These are phyloP conservation scores for Magnusiomyces suaveolens DNA, from an alignment of 1,139 yeast species.

Conservation along the genomic window DNA sequence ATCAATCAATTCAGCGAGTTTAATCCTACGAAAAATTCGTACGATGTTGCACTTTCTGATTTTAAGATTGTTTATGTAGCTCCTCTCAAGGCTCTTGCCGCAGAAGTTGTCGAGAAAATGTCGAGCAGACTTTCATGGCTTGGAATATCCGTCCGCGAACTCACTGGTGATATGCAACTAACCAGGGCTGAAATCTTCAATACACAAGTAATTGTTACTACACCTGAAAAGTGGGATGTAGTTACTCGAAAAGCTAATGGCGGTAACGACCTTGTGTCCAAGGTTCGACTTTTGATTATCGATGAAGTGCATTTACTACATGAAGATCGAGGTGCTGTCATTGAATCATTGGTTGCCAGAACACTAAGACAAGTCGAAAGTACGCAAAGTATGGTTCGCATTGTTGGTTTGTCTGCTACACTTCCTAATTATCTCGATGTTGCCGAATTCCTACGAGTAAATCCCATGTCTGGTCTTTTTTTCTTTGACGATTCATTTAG, in stretches of 20 bases:
- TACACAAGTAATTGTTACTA: constrained; percentile 88
- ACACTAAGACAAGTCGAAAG: constrained; percentile 91
- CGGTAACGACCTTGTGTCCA: constrained; percentile 75
- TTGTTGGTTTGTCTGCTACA: constrained; percentile 95
- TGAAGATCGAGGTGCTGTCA: constrained; percentile 97
- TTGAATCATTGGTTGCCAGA: constrained; percentile 91
- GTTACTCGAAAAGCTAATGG: constrained; percentile 85
- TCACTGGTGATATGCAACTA: constrained; percentile 96
- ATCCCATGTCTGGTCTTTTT: constrained; percentile 81
- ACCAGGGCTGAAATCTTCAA: constrained; percentile 71
- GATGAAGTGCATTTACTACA: constrained; percentile 96
- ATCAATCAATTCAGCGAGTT: constrained; percentile 56
- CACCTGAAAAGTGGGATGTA: constrained; percentile 99
- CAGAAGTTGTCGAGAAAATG: constrained; percentile 91
- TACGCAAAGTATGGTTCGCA: constrained; percentile 86
- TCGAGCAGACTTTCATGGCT: constrained; percentile 70
- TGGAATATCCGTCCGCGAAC: constrained; percentile 76
- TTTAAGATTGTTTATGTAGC: constrained; percentile 93
- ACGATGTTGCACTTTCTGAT: constrained; percentile 65
- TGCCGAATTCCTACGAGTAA: constrained; percentile 90
- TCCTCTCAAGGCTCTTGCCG: constrained; percentile 92
- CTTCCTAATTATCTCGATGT: constrained; percentile 90
- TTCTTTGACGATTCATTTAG: constrained; percentile 88
- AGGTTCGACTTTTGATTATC: constrained; percentile 74
- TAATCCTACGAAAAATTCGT: constrained; percentile 41